Base-by-base conservation (phyloP, 2,329 filamentous ascomycete genomes). In the Fusarium newnesense region DNA sequence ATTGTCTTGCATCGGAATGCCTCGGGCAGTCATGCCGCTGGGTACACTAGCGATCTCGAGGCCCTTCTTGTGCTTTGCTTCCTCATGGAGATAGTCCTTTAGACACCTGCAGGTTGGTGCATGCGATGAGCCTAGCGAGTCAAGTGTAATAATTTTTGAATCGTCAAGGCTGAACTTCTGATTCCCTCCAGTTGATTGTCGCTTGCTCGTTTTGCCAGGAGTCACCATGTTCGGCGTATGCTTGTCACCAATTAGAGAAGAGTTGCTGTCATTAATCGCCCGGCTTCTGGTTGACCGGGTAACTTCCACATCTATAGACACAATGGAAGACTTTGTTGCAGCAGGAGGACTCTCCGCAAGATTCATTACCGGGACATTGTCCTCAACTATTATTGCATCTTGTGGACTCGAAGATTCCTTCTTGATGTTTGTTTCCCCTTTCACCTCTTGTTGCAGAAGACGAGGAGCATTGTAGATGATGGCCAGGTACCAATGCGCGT, bases 401-500 rank as follows among this genome's bases (percentile, higher is more conserved):
- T n/a, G 59, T 16, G 60, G 37, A 39, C 37, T 58, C 19, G 65
- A 37, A 12, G 34, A 52, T 30, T 73, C 60, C 30, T 72, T 59
- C 11, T 69, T 65, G 21, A 58, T 36, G n/a, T 64, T 50, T 18
- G 52, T 13, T 24, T 49, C 59, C 42, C 37, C 36, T 24, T 60
- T 65, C 15, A 39, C 40, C 42, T 65, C 46, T 28, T 64, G 46
- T 28, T 70, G 80, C 12, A 90, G 78, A 28, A 96, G 85, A 58
- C 87, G 91, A 7, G 90, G 88, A 5, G 96, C 87, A 77, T 99
- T 97, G 87, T 94, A 97, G 59, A 99, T 96, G 63, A 99, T 96
- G 19, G 94, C 95, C 73, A 98, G 85, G 82, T 96, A 98, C 96
- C 97, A 99, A 81, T 99, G 96, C 3, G 86, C 84, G 74, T 90